Percentiles rank a stretch among this genome's conserved stretches.
phyloP scores from a whole-genome alignment of 768 basidiomycete species.

The Termitomyces sp. region DNA sequence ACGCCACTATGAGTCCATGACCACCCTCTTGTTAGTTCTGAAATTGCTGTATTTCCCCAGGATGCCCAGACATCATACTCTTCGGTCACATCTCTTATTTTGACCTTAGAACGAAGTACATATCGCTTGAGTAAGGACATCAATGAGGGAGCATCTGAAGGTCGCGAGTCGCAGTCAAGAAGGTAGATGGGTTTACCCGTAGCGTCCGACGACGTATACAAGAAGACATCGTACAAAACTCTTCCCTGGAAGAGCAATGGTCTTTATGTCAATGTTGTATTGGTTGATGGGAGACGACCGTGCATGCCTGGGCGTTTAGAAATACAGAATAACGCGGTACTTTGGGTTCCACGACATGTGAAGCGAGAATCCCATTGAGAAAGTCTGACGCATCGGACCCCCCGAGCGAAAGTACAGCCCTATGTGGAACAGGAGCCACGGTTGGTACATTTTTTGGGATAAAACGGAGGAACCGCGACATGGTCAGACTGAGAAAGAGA shows the following conservation, averaged over 20 bases:
- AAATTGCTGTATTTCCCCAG: slow-evolving; percentile 49
- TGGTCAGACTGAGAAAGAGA: not conserved
- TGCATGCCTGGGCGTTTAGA: slow-evolving; percentile 72
- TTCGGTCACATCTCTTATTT: slow-evolving; percentile 70
- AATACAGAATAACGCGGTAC: slow-evolving; percentile 69
- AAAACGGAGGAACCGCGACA: slow-evolving; percentile 31
- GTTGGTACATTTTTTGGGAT: slow-evolving; percentile 48
- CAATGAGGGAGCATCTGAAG: slow-evolving; percentile 58
- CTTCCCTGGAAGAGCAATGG: slow-evolving; percentile 58
- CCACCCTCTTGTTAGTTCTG: slow-evolving; percentile 37
- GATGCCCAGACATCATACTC: slow-evolving; percentile 81
- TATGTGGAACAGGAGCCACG: slow-evolving; percentile 59
- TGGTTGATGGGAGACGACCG: slow-evolving; percentile 8
- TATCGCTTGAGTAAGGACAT: slow-evolving; percentile 76
- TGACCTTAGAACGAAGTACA: slow-evolving; percentile 86
- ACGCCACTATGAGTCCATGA: slow-evolving; percentile 65
- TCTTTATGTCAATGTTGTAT: slow-evolving; percentile 8
- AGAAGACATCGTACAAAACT: slow-evolving; percentile 84
- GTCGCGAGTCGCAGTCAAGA: slow-evolving; percentile 66
- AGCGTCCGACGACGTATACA: slow-evolving; percentile 57
- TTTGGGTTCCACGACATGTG: slow-evolving; percentile 37
- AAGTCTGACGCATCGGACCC: slow-evolving; percentile 82
- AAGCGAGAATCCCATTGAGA: slow-evolving; percentile 73
- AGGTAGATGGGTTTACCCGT: slow-evolving; percentile 53
- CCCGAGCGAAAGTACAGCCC: slow-evolving; percentile 69